Percentiles rank a stretch among this genome's conserved stretches.
Evolutionary conservation across 306 rosid species (phyloP).

Genomic region (Trichosanthes truncata): DNA sequence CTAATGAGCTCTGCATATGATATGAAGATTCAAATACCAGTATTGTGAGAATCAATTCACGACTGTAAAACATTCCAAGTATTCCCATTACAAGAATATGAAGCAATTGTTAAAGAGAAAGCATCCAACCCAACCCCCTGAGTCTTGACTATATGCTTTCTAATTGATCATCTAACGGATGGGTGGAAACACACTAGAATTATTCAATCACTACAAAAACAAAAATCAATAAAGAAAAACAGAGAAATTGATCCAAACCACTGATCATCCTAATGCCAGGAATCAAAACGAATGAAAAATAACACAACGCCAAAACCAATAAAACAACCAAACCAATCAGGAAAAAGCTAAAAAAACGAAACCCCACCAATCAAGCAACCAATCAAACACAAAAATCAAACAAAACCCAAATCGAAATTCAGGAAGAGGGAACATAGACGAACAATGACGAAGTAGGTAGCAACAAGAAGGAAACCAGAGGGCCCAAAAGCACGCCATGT

Average conservation of each 20-base stretch:
- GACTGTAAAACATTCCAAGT: no score
- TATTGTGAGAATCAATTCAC: not conserved
- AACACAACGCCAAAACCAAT: not conserved
- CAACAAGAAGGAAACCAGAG: slow-evolving; percentile 82
- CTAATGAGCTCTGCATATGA: not conserved
- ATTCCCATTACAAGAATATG: no score
- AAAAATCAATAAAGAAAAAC: not conserved
- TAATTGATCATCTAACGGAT: not conserved
- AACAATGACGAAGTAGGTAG: slow-evolving; percentile 67
- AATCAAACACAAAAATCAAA: not conserved
- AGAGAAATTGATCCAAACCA: not conserved
- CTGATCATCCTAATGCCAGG: not conserved
- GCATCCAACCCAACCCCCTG: no score
- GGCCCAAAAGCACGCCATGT: slow-evolving; percentile 98
- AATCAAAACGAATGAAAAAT: not conserved
- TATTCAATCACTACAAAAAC: not conserved
- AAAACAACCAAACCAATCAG: not conserved
- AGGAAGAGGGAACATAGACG: not conserved
- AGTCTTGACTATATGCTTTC: not conserved
- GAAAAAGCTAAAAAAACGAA: not conserved
- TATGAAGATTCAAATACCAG: not conserved
- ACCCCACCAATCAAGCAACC: not conserved
- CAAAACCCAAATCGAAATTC: slow-evolving; percentile 3
- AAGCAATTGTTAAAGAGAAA: no score
- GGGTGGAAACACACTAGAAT: not conserved